These are phyloP conservation scores for Trichoderma pleuroti DNA, from an alignment of 2,329 filamentous ascomycete genomes.

Conservation along the genomic window DNA sequence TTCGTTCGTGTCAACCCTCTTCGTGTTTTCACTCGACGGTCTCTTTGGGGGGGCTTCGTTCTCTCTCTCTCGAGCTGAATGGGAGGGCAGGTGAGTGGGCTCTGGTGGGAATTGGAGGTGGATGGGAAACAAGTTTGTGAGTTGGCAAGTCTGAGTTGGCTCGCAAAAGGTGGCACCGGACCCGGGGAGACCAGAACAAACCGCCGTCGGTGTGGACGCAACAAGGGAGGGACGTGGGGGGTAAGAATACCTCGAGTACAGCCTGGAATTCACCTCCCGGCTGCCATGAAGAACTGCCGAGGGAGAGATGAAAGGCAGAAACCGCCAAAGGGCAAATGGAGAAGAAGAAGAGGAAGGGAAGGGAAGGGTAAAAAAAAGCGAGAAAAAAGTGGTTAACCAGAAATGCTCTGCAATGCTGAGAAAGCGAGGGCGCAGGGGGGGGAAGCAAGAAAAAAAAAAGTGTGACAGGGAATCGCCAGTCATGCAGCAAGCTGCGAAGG, in stretches of 20 bases:
- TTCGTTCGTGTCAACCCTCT: conserved; percentile 7
- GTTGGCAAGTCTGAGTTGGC: conserved; percentile 3
- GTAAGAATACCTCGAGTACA: conserved; percentile 6
- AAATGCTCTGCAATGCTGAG: conserved; percentile 5
- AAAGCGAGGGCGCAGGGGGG: conserved; percentile 11
- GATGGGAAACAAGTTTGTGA: conserved; percentile 10
- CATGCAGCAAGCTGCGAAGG: conserved; percentile 4
- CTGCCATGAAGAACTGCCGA: conserved; percentile 10
- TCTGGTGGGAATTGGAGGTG: neutral
- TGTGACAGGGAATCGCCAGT: conserved; percentile 16
- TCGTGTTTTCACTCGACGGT: neutral
- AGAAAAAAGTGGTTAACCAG: neutral
- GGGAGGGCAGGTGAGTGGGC: neutral
- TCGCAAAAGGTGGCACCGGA: neutral
- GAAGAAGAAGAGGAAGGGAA: neutral
- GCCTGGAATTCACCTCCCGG: conserved; percentile 6
- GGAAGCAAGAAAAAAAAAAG: neutral
- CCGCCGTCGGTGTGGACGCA: conserved; percentile 6
- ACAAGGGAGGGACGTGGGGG: neutral
- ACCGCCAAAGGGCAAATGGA: neutral
- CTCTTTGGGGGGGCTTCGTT: neutral
- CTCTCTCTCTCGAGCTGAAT: neutral
- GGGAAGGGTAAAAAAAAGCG: neutral
- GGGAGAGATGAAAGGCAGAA: neutral
- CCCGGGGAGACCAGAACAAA: neutral